Base-by-base conservation (phyloP, 345 rosid genomes). In the Cardamine occulta region DNA sequence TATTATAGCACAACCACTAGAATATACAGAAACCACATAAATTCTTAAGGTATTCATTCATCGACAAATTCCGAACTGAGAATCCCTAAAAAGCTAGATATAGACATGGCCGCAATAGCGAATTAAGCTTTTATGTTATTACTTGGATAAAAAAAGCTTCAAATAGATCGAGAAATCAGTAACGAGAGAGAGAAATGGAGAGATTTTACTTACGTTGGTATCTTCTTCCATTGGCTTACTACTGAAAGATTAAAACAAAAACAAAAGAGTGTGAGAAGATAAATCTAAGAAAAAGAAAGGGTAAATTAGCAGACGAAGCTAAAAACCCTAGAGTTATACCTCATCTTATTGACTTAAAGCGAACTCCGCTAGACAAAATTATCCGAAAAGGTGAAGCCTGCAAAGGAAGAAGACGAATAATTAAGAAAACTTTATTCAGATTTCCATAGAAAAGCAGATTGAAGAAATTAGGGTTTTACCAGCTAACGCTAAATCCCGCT, bases 211-310 rank as follows among this genome's bases (percentile, higher is more conserved):
- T 72, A 84, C 86, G 31, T 61, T 80, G 61, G 70, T 75, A 70
- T 91, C 96, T 47, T 87, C 96, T 40, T 88, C 96, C 96, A 88
- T 88, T n/a, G 91, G 83, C 66, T 82, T 78, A 73, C 96, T 78
- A 73, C 96, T 88, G 87, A 65, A 80, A 58, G 0, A 17, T 62
- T 28, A 5, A 29, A 23, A 31, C 31, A 48, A 68, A 72, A 56
- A 28, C 40, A 51, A 44, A 53, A 35, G 12, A 26, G 26, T 18
- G 73, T 66, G 4, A 65, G 63, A 37, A 11, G 31, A 31, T 21
- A 17, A 11, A 8, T 47, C 31, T 14, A 39, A 0, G 45, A 56
- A 18, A 11, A 47, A 26, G 14, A 28, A 12, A 2, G 6, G 9
- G 21, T 7, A 47, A 12, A 72, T 67, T 10, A 52, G 54, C 0